phyloP scores from a whole-genome alignment of 148 eudicot species.

The Mesembryanthemum crystallinum region DNA sequence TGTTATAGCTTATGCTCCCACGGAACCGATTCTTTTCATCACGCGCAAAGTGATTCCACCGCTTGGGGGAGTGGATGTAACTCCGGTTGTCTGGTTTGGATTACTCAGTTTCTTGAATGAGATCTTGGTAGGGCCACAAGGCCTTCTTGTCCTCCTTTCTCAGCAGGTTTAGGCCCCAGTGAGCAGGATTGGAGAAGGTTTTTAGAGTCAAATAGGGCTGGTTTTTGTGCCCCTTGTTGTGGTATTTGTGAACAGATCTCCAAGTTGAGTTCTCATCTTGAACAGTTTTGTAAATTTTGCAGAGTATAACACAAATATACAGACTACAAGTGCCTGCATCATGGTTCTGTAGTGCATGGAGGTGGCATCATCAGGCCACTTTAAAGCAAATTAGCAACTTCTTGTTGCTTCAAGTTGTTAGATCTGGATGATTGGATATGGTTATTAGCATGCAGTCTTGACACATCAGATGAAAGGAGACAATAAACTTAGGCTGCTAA shows the following conservation, averaged over 20 bases:
- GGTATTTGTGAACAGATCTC: not conserved
- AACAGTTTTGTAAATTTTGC: no score
- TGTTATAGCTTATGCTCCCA: conserved; percentile 85
- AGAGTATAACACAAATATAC: no score
- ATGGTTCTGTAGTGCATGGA: no score
- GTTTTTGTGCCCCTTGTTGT: not conserved
- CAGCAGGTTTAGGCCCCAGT: conserved; percentile 43
- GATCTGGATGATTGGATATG: no score
- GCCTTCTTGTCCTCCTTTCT: conserved; percentile 87
- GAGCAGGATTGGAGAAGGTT: not conserved
- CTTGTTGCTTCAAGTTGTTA: no score
- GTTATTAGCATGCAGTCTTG: no score
- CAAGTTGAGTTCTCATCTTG: not conserved
- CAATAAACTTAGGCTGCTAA: no score
- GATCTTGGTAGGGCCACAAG: conserved; percentile 91
- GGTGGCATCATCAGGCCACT: no score
- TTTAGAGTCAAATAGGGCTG: not conserved
- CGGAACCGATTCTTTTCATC: conserved; percentile 69
- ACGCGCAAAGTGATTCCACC: conserved; percentile 92
- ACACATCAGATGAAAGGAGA: no score
- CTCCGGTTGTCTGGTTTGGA: conserved; percentile 98
- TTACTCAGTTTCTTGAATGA: conserved; percentile 84
- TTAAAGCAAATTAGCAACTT: no score
- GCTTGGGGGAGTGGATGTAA: conserved; percentile 87
- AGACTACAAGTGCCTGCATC: no score